Base-by-base conservation (phyloP, 2,329 filamentous ascomycete species). In the Cladobotryum mycophilum region DNA sequence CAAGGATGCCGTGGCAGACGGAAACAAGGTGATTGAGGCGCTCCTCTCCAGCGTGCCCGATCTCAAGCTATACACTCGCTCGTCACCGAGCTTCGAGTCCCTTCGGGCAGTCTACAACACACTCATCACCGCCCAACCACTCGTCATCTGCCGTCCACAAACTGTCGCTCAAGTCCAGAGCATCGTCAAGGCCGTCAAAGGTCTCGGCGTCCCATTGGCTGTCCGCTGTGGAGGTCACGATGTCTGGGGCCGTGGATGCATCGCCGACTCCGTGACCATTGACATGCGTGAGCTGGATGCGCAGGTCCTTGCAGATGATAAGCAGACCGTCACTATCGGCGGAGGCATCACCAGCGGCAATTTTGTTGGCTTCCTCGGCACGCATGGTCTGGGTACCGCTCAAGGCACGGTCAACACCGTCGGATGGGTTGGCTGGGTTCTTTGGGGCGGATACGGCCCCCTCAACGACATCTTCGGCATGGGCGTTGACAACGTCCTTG, bases 221-320 rank as follows among this genome's bases (percentile, higher is more conserved):
- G 51, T 69, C 49, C 57, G 67, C 45, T 56, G 53, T 18, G 63
- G 70, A 9, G 69, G 69, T 1, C 67, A 71, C 55, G 66, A 69
- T 47, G 59, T 67, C 34, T 63, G 56, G 25, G 65, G 67, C 2
- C 56, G 61, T 1, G 63, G 61, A n/a, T 60, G 62, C n/a, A 58
- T 62, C 4, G 41, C 61, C 4, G 63, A 56, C 30, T 62, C 63
- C 4, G 41, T 72, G 13, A 62, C 60, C 2, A 66, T 73, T 33
- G 69, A 72, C 47, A 51, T 72, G 60, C 65, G 70, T 15, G 66
- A 65, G 38, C 62, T 72, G 38, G 55, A 59, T 11, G 54, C 60
- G 13, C 60, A 71, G 11, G 25, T 57, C 0, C 54, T 71, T 11
- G 58, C 58, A 34, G 48, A 51, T 1, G 58, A 61, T 14, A 56